Evolutionary conservation across 345 rosid species (phyloP).

Genomic region (Fremontodendron californicum): DNA sequence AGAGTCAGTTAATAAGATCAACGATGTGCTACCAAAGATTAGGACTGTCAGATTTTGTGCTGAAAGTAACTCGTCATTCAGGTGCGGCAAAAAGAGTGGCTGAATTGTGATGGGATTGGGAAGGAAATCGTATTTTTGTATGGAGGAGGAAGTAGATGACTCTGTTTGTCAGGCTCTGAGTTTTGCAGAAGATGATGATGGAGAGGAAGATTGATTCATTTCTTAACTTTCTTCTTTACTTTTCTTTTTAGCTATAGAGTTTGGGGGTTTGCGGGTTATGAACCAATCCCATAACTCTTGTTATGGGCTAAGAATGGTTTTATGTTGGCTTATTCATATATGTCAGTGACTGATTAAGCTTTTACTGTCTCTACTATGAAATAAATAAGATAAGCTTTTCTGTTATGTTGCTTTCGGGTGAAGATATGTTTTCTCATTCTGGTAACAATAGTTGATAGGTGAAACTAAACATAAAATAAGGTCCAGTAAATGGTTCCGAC

Average conservation of each 20-base stretch:
- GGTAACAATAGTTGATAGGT: too few species aligned
- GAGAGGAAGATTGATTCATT: slow-evolving; percentile 9
- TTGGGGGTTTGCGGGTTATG: neutral
- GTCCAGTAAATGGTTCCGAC: too few species aligned
- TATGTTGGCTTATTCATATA: neutral
- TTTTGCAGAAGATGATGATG: slow-evolving; percentile 41
- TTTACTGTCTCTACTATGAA: slow-evolving; percentile 7
- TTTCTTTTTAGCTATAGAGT: neutral
- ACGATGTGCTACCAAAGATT: slow-evolving; percentile 57
- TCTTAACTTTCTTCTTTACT: neutral
- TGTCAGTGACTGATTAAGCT: neutral
- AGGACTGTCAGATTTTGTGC: slow-evolving; percentile 41
- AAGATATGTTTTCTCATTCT: neutral
- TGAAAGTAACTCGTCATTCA: slow-evolving; percentile 83
- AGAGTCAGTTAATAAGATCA: slow-evolving; percentile 14
- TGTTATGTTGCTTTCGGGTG: neutral
- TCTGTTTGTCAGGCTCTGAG: slow-evolving; percentile 39
- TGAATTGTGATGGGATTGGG: slow-evolving; percentile 61
- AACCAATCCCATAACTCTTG: slow-evolving; percentile 24
- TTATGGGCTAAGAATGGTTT: slow-evolving; percentile 12
- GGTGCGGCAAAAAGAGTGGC: slow-evolving; percentile 86
- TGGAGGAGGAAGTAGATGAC: slow-evolving; percentile 22
- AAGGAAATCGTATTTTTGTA: slow-evolving; percentile 47
- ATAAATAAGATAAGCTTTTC: slow-evolving; percentile 9
- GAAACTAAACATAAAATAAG: too few species aligned